Evolutionary conservation across 768 basidiomycete genomes (phyloP).

Genomic region (Dentipellis fragilis): DNA sequence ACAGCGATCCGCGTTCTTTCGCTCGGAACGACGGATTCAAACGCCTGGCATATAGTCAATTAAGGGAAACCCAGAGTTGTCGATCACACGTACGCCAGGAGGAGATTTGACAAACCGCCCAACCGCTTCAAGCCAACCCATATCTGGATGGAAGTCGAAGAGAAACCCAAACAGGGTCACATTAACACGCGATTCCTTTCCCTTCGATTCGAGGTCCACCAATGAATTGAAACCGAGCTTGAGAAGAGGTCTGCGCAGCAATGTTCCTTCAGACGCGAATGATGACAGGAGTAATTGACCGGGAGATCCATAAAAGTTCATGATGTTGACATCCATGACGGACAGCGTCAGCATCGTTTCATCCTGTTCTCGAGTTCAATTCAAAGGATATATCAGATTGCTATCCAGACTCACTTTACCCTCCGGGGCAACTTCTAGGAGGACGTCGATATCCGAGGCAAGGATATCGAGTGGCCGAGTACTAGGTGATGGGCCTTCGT

Average conservation of each 20-base stretch:
- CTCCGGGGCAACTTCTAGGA: conserved; percentile 59
- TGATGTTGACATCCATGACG: conserved; percentile 50
- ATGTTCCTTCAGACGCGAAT: conserved; percentile 49
- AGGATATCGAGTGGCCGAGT: conserved; percentile 41
- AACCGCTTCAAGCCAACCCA: conserved; percentile 55
- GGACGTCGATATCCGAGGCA: conserved; percentile 51
- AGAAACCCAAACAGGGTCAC: conserved; percentile 56
- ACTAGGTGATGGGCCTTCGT: conserved; percentile 14
- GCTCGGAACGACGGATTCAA: conserved; percentile 86
- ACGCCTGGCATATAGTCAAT: conserved; percentile 42
- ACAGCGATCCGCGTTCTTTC: conserved; percentile 72
- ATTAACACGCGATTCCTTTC: conserved; percentile 74
- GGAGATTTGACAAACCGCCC: conserved; percentile 66
- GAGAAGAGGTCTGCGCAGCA: conserved; percentile 42
- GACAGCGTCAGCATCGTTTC: conserved; percentile 58
- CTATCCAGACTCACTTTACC: conserved; percentile 43
- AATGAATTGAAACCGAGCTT: conserved; percentile 62
- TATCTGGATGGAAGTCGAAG: conserved; percentile 49
- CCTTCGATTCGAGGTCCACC: conserved; percentile 42
- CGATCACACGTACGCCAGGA: conserved; percentile 56
- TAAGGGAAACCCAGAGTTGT: background rate
- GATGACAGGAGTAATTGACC: conserved; percentile 36
- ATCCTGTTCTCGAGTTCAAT: conserved; percentile 32
- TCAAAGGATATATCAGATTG: background rate
- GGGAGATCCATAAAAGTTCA: conserved; percentile 32